A percentile compares a stretch with the other conserved stretches of the same genome.
Evolutionary conservation across 2,329 filamentous ascomycete genomes (phyloP).

Genomic region (Penicillium aurantiogriseum): DNA sequence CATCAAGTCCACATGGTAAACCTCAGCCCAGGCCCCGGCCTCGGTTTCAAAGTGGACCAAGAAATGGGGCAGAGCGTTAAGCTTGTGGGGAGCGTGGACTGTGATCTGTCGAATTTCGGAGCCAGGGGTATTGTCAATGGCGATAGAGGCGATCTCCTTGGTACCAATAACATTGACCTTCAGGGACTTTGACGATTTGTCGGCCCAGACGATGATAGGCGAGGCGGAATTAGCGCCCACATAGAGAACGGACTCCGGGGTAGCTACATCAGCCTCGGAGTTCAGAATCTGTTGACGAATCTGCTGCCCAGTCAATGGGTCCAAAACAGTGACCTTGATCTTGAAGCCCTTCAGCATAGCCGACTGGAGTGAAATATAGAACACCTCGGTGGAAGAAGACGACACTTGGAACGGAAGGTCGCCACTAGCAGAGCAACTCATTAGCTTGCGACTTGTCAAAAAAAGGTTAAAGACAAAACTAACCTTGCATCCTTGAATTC

Average conservation of each 20-base stretch:
- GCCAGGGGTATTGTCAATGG: slow-evolving; percentile 41
- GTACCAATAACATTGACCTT: slow-evolving; percentile 48
- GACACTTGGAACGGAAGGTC: slow-evolving; percentile 74
- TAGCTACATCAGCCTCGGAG: slow-evolving; percentile 68
- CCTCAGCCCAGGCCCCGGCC: slow-evolving; percentile 73
- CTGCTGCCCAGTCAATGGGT: slow-evolving; percentile 70
- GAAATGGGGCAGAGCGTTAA: slow-evolving; percentile 76
- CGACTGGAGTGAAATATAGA: slow-evolving; percentile 72
- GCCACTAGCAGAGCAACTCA: slow-evolving; percentile 47
- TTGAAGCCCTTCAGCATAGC: slow-evolving; percentile 66
- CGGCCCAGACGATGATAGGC: slow-evolving; percentile 47
- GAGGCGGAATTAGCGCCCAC: slow-evolving; percentile 42
- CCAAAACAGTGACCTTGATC: slow-evolving; percentile 72
- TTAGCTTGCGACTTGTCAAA: background rate
- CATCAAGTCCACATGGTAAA: slow-evolving; percentile 78
- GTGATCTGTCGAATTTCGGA: slow-evolving; percentile 55
- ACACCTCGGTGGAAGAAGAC: slow-evolving; percentile 67
- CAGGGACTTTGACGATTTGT: slow-evolving; percentile 44
- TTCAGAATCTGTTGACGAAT: slow-evolving; percentile 69
- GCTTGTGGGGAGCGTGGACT: slow-evolving; percentile 71
- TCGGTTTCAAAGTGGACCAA: slow-evolving; percentile 75
- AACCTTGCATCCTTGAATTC: slow-evolving; percentile 65
- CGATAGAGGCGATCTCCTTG: slow-evolving; percentile 40
- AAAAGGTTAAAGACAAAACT: background rate
- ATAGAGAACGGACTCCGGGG: slow-evolving; percentile 41